Base-by-base conservation (phyloP, 768 basidiomycete genomes). In the Mycena capillaripes region DNA sequence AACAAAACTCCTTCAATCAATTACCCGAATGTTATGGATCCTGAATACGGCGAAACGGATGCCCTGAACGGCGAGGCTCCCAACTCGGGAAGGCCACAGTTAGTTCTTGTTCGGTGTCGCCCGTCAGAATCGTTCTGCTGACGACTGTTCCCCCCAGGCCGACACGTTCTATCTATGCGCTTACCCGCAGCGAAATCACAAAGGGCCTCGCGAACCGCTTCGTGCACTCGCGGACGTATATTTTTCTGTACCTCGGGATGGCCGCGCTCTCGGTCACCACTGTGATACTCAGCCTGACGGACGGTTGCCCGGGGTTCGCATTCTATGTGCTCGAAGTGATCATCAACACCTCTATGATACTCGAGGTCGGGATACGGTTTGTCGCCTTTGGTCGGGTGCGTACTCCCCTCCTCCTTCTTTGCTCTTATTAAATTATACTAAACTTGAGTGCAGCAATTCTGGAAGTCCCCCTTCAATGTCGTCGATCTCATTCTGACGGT, bases 311-410 rank as follows among this genome's bases (percentile, higher is more conserved):
- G 8, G 94, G 93, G 6, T 76, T 93, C n/a, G 84, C 94, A 5
- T 98, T 98, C 83, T 98, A 95, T 82, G 82, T 97, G 32, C 87
- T 98, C 76, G 96, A 98, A 82, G 81, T 97, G 53, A 91, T 97
- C 79, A 90, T 97, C 81, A 97, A 97, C 78, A 87, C 89, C 0
- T 87, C 95, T 12, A 97, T 98, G 97, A 98, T 99, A 70, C 80
- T 93, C 29, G 98, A 99, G 85, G 98, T 99, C 21, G 88, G 87
- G 1, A 94, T 97, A 70, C 91, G 98, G 46, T 93, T 98, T 79
- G 86, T 98, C 69, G 98, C 98, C 2, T 94, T 98, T 78, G 97
- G 97, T 71, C 89, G 90, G 82, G 97, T 99, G 77, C 78, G 95
- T 86, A 38, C 38, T 19, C 36, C 10, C 29, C 40, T 55, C 30